A percentile compares a stretch with the other conserved stretches of the same genome.
Conservation (phyloP, 495 filamentous ascomycete genomes). For the Penicillium paradoxum region DNA sequence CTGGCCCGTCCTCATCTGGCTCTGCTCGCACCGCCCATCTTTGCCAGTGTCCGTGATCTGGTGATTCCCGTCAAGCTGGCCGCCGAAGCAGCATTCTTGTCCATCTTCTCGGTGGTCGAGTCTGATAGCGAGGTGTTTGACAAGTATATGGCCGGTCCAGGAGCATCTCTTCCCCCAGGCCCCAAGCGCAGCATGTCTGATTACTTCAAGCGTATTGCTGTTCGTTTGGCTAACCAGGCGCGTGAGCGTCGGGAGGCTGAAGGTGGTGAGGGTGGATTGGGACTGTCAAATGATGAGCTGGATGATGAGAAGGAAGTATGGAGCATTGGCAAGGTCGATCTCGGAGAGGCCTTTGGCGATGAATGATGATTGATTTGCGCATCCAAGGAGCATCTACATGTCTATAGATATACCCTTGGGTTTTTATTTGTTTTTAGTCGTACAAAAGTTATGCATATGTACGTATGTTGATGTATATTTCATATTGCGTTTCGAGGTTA, state of each 20-base stretch:
- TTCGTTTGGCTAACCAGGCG: constrained; percentile 76
- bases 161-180: constrained; percentile 56
- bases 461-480: constrained; percentile 8
- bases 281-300: constrained; percentile 77
- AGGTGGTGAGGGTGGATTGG: constrained; percentile 79
- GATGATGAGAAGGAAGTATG: constrained; percentile 95
- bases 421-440: constrained; percentile 11
- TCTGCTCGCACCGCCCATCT: constrained; percentile 74
- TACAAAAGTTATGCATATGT: constrained; percentile 21
- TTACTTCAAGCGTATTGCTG: constrained; percentile 90
- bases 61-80: constrained; percentile 97
- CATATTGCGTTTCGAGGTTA: neutral
- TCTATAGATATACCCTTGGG: constrained; percentile 27
- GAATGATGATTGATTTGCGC: constrained; percentile 25
- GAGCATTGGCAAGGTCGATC: constrained; percentile 88
- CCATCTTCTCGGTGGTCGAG: constrained; percentile 89
- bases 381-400: constrained; percentile 19
- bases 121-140: constrained; percentile 84
- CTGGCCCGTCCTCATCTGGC: constrained; percentile 72
- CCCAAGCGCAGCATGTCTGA: constrained; percentile 89
- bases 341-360: constrained; percentile 62
- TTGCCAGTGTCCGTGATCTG: constrained; percentile 82
- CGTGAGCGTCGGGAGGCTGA: constrained; percentile 85
- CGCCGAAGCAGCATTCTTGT: constrained; percentile 88
- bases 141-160: constrained; percentile 69